Percentiles rank a stretch among this genome's conserved stretches.
phyloP scores from a whole-genome alignment of 306 rosid genomes.

The Dalbergia cochinchinensis region DNA sequence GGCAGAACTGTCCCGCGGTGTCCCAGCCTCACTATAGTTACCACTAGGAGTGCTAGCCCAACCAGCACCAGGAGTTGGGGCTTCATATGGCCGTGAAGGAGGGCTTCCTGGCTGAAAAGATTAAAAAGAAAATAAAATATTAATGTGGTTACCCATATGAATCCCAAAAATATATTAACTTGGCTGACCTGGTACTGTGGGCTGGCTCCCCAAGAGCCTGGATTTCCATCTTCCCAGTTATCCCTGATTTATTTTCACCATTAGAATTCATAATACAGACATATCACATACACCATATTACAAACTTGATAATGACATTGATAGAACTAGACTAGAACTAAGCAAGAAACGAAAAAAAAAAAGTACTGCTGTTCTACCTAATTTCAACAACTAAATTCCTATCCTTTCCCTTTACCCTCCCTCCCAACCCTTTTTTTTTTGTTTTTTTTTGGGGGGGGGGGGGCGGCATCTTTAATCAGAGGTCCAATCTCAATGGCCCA shows the following conservation, averaged over 20 bases:
- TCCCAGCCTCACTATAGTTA: constrained; percentile 93
- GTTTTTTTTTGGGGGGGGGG: too few species aligned
- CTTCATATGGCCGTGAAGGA: constrained; percentile 89
- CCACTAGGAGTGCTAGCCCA: constrained; percentile 98
- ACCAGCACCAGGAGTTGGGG: constrained; percentile 99
- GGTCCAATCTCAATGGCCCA: too few species aligned
- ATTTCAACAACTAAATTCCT: too few species aligned
- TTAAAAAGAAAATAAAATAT: constrained; percentile 18
- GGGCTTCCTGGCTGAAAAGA: constrained; percentile 91
- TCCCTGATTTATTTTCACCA: constrained; percentile 67
- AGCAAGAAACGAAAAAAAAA: too few species aligned
- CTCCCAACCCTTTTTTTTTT: too few species aligned
- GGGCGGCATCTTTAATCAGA: too few species aligned
- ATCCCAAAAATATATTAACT: constrained; percentile 23
- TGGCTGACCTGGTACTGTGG: constrained; percentile 91
- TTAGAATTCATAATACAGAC: constrained; percentile 42
- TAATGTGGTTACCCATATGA: constrained; percentile 12
- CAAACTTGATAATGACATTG: constrained; percentile 2
- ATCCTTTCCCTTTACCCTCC: too few species aligned
- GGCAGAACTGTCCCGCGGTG: constrained; percentile 82
- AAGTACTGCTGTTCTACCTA: too few species aligned
- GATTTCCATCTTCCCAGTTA: constrained; percentile 98
- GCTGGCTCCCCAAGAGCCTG: constrained; percentile 94
- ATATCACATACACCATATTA: constrained; percentile 9
- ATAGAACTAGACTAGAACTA: background rate